Evolutionary conservation across 148 eudicot genomes (phyloP).

Genomic region (Rheum nobile): DNA sequence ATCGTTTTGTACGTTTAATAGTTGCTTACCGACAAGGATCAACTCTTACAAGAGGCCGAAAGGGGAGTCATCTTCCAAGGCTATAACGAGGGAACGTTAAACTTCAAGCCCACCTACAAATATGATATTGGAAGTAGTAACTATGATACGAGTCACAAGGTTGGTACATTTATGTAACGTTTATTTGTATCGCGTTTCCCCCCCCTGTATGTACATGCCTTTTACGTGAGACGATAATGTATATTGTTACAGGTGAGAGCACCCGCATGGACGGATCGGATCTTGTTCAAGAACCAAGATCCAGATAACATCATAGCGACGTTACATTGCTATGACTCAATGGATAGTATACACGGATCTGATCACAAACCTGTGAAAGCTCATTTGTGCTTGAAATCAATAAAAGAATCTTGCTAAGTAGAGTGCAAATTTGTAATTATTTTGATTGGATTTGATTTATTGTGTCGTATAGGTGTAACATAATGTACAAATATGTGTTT

Average conservation of each 20-base stretch:
- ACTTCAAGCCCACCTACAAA: slow-evolving; percentile 46
- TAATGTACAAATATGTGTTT: neutral
- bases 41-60: slow-evolving; percentile 43
- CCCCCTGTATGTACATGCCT: neutral
- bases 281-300: slow-evolving; percentile 36
- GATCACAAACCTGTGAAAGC: slow-evolving; percentile 49
- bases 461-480: neutral
- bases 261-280: slow-evolving; percentile 51
- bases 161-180: slow-evolving; percentile 4
- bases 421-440: neutral
- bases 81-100: slow-evolving; percentile 34
- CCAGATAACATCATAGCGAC: slow-evolving; percentile 16
- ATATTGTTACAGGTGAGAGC: slow-evolving; percentile 26
- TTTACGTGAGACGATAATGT: neutral
- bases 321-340: slow-evolving; percentile 30
- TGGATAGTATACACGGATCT: slow-evolving; percentile 30
- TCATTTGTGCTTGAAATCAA: slow-evolving; percentile 30
- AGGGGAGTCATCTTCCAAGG: slow-evolving; percentile 39
- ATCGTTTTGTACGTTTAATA: neutral
- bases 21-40: slow-evolving; percentile 34
- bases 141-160: slow-evolving; percentile 50
- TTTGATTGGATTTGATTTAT: neutral
- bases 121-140: slow-evolving; percentile 34
- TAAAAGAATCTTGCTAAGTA: neutral
- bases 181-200: neutral